phyloP scores from a whole-genome alignment of 2,329 filamentous ascomycete species.

The Exophiala aquamarina region DNA sequence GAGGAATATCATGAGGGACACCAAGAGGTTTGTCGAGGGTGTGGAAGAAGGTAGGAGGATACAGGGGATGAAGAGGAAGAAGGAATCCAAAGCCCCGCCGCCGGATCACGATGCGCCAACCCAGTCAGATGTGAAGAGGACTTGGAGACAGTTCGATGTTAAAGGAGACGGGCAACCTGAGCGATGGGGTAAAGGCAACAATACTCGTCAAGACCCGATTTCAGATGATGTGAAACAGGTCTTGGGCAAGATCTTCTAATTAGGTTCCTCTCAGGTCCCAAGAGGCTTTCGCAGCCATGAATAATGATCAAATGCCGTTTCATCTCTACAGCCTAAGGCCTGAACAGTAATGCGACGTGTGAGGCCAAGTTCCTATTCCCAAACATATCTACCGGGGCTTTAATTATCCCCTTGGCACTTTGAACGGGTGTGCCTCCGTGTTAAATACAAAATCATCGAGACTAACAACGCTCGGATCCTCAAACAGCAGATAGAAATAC shows the following conservation, averaged over 20 bases:
- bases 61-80: constrained; percentile 47
- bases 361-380: too few relatives aligned
- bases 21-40: constrained; percentile 44
- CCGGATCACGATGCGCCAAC: neutral
- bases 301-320: neutral
- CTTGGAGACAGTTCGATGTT: constrained; percentile 47
- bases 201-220: constrained; percentile 30
- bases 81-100: constrained; percentile 35
- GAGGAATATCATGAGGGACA: constrained; percentile 42
- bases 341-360: too few relatives aligned
- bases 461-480: constrained; percentile 25
- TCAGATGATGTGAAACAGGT: constrained; percentile 44
- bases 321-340: too few relatives aligned
- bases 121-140: constrained; percentile 26
- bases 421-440: constrained; percentile 28
- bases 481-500: constrained; percentile 31
- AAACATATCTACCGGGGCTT: too few relatives aligned
- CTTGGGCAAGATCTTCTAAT: constrained; percentile 47
- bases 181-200: constrained; percentile 26
- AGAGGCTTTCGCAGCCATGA: too few relatives aligned
- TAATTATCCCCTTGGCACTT: constrained; percentile 5
- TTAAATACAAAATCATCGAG: constrained; percentile 30
- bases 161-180: constrained; percentile 16
- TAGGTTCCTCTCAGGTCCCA: neutral
- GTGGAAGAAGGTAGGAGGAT: constrained; percentile 34